A percentile compares a stretch with the other conserved stretches of the same genome.
Conservation (phyloP, 331 rosid genomes). For the Rosa hybrid region DNA sequence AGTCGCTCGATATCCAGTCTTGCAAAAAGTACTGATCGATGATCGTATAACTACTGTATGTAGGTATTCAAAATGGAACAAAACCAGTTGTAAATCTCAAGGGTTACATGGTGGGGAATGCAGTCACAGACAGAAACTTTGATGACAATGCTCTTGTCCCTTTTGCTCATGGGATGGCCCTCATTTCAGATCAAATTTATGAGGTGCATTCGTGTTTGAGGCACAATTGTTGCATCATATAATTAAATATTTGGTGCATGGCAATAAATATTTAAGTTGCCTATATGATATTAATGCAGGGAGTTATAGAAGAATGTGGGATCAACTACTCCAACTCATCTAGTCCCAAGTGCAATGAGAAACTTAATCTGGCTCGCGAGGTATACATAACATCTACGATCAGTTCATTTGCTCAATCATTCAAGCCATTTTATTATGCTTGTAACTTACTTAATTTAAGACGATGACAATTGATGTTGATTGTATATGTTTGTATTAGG, state of each 20-base stretch:
- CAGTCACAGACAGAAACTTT: conserved; percentile 43
- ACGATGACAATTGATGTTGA: not conserved
- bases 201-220: conserved; percentile 17
- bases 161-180: conserved; percentile 63
- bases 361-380: conserved; percentile 9
- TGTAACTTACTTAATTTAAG: not conserved
- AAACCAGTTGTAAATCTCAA: conserved; percentile 44
- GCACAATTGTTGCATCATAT: not conserved
- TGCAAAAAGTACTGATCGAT: not conserved
- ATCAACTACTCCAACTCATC: conserved; percentile 32
- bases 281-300: conserved; percentile 25
- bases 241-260: not conserved
- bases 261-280: not conserved
- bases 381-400: not conserved
- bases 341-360: conserved; percentile 11
- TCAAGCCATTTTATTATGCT: not conserved
- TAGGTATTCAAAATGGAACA: conserved; percentile 37
- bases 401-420: not conserved
- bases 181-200: conserved; percentile 45
- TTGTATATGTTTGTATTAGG: conserved; percentile 23
- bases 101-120: conserved; percentile 66
- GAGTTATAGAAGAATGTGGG: conserved; percentile 34
- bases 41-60: not conserved
- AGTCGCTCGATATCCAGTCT: not conserved
- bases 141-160: conserved; percentile 60